A percentile compares a stretch with the other conserved stretches of the same genome.
phyloP scores from a whole-genome alignment of 805 yeast genomes.

The Isabelozyma gotoi region DNA sequence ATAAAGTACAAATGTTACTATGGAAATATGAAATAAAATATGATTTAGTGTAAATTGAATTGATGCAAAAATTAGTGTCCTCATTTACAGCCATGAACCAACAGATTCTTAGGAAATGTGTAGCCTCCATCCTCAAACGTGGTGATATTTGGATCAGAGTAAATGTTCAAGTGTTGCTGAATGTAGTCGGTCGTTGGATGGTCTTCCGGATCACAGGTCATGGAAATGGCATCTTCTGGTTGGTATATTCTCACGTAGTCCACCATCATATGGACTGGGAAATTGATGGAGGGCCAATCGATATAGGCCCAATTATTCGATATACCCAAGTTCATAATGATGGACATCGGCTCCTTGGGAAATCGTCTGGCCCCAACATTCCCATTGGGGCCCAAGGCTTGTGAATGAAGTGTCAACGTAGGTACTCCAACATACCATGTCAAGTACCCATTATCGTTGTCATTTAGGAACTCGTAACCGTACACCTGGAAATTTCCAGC shows the following conservation, averaged over 20 bases:
- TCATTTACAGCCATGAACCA: conserved; percentile 18
- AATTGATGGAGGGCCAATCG: conserved; percentile 77
- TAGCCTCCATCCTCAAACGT: conserved; percentile 77
- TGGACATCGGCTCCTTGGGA: conserved; percentile 90
- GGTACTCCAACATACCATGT: conserved; percentile 89
- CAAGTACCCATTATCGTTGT: conserved; percentile 61
- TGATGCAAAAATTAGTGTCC: neutral
- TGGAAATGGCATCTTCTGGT: conserved; percentile 57
- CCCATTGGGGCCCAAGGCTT: conserved; percentile 86
- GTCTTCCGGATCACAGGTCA: conserved; percentile 85
- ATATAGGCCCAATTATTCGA: conserved; percentile 93
- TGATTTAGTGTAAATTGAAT: neutral
- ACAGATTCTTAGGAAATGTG: conserved; percentile 36
- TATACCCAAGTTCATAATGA: conserved; percentile 83
- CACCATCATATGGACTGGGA: conserved; percentile 75
- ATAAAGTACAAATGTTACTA: neutral
- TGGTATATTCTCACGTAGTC: conserved; percentile 92
- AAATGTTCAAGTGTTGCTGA: conserved; percentile 64
- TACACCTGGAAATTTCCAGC: conserved; percentile 62
- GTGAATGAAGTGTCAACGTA: conserved; percentile 69
- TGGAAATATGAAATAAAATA: neutral
- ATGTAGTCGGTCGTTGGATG: conserved; percentile 88
- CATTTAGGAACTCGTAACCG: conserved; percentile 77
- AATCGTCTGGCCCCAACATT: conserved; percentile 81
- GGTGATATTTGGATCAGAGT: conserved; percentile 67